Conservation (phyloP, 2,329 filamentous ascomycete genomes). For the Chrysoporthe cubensis region DNA sequence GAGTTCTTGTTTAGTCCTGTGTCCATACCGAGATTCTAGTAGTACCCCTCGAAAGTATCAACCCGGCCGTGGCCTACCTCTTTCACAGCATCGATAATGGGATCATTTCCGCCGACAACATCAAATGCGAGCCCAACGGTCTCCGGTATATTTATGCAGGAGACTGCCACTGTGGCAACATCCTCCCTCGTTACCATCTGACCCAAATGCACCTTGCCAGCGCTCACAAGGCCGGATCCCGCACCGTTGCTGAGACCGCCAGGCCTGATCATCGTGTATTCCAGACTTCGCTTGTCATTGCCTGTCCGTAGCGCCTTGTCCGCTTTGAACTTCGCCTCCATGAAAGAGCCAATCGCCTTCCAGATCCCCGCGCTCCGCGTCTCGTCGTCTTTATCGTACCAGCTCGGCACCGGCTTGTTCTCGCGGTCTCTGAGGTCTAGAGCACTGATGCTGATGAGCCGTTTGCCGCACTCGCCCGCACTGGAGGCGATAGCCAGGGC, state of each 20-base stretch:
- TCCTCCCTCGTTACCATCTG: constrained; percentile 46
- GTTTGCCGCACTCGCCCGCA: constrained; percentile 41
- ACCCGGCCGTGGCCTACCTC: constrained; percentile 42
- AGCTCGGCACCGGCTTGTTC: constrained; percentile 43
- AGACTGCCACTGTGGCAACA: constrained; percentile 48
- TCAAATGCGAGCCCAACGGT: constrained; percentile 49
- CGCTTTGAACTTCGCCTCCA: constrained; percentile 47
- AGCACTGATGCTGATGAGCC: constrained; percentile 51
- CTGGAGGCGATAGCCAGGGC: constrained; percentile 42
- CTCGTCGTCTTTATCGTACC: constrained; percentile 46
- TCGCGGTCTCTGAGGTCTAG: constrained; percentile 48
- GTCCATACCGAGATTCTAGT: constrained; percentile 21
- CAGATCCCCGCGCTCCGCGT: constrained; percentile 43
- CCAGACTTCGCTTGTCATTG: constrained; percentile 42
- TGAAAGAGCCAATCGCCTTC: constrained; percentile 44
- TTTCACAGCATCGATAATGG: constrained; percentile 43
- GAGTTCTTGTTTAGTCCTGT: neutral
- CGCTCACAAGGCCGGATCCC: constrained; percentile 43
- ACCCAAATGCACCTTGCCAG: constrained; percentile 46
- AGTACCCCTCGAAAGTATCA: constrained; percentile 37
- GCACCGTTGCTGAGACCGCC: constrained; percentile 44
- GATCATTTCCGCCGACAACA: constrained; percentile 40
- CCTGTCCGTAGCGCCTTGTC: constrained; percentile 44
- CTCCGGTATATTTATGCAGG: constrained; percentile 43
- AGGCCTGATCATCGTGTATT: constrained; percentile 51